A percentile compares a stretch with the other conserved stretches of the same genome.
phyloP scores from a whole-genome alignment of 164 flowering plant species.

The Stephania cephalantha region DNA sequence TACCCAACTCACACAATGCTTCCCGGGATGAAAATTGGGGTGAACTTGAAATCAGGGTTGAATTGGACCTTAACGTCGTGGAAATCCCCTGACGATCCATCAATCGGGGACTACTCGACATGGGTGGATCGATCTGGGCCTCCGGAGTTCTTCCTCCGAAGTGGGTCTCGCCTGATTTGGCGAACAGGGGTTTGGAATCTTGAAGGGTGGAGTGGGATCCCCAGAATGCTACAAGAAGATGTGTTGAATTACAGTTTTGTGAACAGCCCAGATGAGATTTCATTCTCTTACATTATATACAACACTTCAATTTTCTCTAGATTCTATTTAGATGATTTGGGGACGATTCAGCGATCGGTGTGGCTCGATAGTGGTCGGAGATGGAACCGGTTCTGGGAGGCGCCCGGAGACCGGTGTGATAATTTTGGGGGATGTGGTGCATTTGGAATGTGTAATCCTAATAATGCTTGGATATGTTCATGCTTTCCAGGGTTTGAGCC shows the following conservation, averaged over 20 bases:
- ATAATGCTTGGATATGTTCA: conserved; percentile 5
- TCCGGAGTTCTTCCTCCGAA: conserved; percentile 21
- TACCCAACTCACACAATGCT: neutral
- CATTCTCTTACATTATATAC: neutral
- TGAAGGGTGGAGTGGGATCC: conserved; percentile 15
- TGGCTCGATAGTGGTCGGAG: conserved; percentile 1
- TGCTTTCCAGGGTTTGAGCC: conserved; percentile 16
- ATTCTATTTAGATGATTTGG: neutral
- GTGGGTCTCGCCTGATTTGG: conserved; percentile 7
- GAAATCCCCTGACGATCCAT: too few relatives aligned
- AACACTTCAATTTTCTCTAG: conserved; percentile 9
- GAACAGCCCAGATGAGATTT: conserved; percentile 7
- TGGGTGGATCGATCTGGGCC: conserved; percentile 20
- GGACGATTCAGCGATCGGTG: neutral
- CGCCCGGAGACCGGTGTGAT: neutral
- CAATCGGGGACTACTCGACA: conserved; percentile 22
- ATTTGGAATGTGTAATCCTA: neutral
- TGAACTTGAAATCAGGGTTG: conserved; percentile 28
- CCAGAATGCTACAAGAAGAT: neutral
- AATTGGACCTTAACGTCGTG: conserved; percentile 33
- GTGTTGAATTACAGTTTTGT: conserved; percentile 11
- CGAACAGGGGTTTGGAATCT: conserved; percentile 26
- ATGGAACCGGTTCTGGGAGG: neutral
- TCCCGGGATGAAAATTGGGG: conserved; percentile 25
- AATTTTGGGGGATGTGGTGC: conserved; percentile 2